Conservation (phyloP, 164 flowering plant species). For the Tetracentron sinense region DNA sequence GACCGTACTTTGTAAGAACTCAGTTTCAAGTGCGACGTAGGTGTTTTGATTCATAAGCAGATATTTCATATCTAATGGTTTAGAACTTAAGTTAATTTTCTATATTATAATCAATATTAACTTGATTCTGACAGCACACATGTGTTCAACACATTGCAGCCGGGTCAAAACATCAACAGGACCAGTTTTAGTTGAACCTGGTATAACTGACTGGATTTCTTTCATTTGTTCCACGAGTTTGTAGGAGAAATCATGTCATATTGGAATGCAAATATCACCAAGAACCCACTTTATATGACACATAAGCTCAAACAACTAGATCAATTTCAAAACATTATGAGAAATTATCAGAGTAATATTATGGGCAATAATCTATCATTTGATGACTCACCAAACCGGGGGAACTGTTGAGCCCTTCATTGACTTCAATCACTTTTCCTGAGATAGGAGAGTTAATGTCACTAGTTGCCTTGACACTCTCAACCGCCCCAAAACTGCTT, state of each 20-base stretch:
- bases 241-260: background rate
- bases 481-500: constrained; percentile 83
- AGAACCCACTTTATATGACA: background rate
- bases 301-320: background rate
- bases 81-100: too few species aligned
- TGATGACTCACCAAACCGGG: constrained; percentile 77
- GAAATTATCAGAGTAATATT: background rate
- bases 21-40: too few species aligned
- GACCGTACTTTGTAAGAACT: too few species aligned
- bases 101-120: too few species aligned
- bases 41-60: too few species aligned
- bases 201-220: background rate
- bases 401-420: constrained; percentile 56
- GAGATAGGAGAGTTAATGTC: constrained; percentile 89
- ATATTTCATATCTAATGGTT: too few species aligned
- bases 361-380: background rate
- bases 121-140: too few species aligned
- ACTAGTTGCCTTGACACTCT: constrained; percentile 97
- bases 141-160: too few species aligned
- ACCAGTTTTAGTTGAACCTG: background rate
- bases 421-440: constrained; percentile 83
- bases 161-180: background rate
- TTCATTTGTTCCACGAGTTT: too few species aligned
- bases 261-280: background rate
- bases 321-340: background rate